These are phyloP conservation scores for Cladorrhinum sp. DNA, from an alignment of 2,329 filamentous ascomycete species.

Conservation along the genomic window DNA sequence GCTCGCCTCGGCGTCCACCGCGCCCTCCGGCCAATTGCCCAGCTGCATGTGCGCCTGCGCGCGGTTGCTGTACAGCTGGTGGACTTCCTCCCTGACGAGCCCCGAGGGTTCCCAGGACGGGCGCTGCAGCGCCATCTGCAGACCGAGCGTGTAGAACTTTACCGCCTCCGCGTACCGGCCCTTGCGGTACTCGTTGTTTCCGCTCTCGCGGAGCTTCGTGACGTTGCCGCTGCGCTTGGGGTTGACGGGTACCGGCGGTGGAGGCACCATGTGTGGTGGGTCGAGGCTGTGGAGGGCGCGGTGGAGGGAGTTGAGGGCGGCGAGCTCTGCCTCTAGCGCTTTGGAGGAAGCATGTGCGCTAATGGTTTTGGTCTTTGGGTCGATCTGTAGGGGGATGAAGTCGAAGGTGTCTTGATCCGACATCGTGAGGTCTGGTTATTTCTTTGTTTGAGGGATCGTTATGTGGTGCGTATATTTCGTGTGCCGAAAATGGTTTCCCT, in stretches of 20 bases:
- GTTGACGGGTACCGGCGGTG: constrained; percentile 86
- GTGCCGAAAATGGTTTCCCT: too few relatives aligned
- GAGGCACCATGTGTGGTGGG: constrained; percentile 64
- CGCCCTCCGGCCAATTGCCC: constrained; percentile 78
- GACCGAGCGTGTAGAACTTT: constrained; percentile 77
- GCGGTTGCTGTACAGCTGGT: constrained; percentile 77
- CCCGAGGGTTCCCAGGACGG: constrained; percentile 86
- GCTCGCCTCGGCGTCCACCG: constrained; percentile 83
- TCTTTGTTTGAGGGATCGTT: not conserved
- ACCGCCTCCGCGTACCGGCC: constrained; percentile 70
- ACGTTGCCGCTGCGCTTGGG: constrained; percentile 87
- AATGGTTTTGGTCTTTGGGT: constrained; percentile 78
- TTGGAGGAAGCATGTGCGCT: constrained; percentile 41
- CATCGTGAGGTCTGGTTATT: constrained; percentile 16
- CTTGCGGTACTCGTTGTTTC: constrained; percentile 81
- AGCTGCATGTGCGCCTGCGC: constrained; percentile 86
- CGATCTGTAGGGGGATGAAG: constrained; percentile 75
- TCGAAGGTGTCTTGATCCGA: constrained; percentile 68
- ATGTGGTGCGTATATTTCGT: too few relatives aligned
- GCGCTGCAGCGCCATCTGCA: constrained; percentile 81
- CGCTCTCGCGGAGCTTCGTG: constrained; percentile 84
- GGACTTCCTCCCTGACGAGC: constrained; percentile 80
- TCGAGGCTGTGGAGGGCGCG: constrained; percentile 66
- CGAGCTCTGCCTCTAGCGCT: constrained; percentile 62
- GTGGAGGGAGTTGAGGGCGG: constrained; percentile 76